Conservation (phyloP, 2,329 filamentous ascomycete genomes). For the Lachnellula subtilissima region DNA sequence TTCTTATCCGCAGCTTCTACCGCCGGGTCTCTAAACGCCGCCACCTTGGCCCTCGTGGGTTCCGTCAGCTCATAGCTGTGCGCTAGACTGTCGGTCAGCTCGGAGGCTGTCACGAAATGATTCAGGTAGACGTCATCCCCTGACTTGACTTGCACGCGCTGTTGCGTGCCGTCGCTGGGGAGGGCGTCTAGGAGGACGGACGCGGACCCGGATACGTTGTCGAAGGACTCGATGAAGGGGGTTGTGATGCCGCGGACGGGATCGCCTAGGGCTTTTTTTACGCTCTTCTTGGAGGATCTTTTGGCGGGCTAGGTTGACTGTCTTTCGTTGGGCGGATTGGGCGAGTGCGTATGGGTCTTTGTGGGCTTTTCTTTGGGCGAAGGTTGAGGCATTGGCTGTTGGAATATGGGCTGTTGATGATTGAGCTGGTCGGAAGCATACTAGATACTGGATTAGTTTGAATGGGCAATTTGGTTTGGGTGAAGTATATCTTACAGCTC, state of each 20-base stretch:
- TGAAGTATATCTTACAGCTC: conserved; percentile 46
- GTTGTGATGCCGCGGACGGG: conserved; percentile 75
- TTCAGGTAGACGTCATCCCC: conserved; percentile 61
- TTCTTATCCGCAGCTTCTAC: conserved; percentile 31
- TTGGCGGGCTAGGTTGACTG: conserved; percentile 73
- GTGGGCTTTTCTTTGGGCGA: conserved; percentile 60
- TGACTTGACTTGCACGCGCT: conserved; percentile 37
- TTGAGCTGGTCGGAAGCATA: conserved; percentile 54
- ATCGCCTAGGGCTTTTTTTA: conserved; percentile 62
- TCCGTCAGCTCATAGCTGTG: conserved; percentile 65
- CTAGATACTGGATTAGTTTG: conserved; percentile 34
- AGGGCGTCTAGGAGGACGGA: conserved; percentile 9
- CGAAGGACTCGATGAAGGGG: conserved; percentile 78
- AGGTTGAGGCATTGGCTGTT: conserved; percentile 54
- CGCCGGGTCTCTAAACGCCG: conserved; percentile 38
- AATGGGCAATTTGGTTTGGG: neutral
- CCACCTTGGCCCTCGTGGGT: conserved; percentile 40
- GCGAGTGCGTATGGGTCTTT: conserved; percentile 79
- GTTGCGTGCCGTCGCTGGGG: conserved; percentile 37
- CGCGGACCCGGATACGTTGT: conserved; percentile 44
- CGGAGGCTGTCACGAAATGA: conserved; percentile 64
- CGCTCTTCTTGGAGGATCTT: conserved; percentile 63
- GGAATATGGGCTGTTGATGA: conserved; percentile 55
- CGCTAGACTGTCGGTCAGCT: conserved; percentile 61
- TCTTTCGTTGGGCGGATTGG: conserved; percentile 77